These are phyloP conservation scores for Ettlia oleoabundans DNA, from an alignment of 139 green algal genomes.

Conservation along the genomic window DNA sequence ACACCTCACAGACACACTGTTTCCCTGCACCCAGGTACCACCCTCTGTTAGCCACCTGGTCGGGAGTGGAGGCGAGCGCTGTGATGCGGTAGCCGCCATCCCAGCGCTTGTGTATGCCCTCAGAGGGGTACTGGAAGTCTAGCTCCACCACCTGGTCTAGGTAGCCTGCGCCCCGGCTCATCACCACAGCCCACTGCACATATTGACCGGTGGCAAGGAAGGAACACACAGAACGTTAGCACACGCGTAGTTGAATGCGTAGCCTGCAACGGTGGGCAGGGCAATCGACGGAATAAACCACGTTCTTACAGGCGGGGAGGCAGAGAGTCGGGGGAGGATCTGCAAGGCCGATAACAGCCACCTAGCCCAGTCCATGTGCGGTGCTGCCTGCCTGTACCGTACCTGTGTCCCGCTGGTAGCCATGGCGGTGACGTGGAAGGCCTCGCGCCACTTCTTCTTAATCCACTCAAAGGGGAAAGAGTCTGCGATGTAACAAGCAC, in stretches of 20 bases:
- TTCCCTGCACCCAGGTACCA: too few relatives aligned
- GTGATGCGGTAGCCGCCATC: constrained; percentile 84
- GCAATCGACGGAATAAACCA: not conserved
- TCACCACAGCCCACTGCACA: constrained; percentile 84
- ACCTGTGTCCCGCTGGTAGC: constrained; percentile 62
- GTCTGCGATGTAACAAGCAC: too few relatives aligned
- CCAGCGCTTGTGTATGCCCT: constrained; percentile 85
- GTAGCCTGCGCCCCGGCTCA: constrained; percentile 77
- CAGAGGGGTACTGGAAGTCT: constrained; percentile 85
- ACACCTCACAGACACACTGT: too few relatives aligned
- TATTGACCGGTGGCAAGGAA: too few relatives aligned
- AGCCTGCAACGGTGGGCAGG: not conserved
- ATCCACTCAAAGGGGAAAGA: constrained; percentile 91
- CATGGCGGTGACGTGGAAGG: constrained; percentile 84
- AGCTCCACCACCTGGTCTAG: constrained; percentile 82
- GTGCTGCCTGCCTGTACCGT: too few relatives aligned
- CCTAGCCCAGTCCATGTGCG: too few relatives aligned
- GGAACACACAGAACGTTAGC: too few relatives aligned
- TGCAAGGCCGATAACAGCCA: too few relatives aligned
- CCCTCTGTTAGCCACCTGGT: too few relatives aligned
- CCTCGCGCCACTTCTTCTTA: constrained; percentile 91
- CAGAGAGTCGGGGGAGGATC: too few relatives aligned
- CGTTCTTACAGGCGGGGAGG: too few relatives aligned
- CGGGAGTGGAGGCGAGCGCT: constrained; percentile 68
- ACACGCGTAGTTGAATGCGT: too few relatives aligned